Conservation (phyloP, 2,329 filamentous ascomycete species). For the Aureobasidium sp. region DNA sequence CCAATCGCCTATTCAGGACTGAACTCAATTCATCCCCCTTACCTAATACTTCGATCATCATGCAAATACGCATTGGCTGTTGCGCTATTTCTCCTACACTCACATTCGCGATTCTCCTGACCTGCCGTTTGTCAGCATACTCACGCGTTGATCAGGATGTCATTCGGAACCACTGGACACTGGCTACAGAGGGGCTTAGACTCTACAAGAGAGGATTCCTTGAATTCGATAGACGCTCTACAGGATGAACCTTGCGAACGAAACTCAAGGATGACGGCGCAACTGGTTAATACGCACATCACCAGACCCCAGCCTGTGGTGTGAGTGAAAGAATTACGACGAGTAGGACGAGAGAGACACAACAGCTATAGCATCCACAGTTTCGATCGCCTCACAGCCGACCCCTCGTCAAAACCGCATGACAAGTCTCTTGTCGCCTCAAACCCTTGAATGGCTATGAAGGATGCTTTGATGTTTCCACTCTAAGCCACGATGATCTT, state of each 20-base stretch:
- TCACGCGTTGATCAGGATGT: not conserved
- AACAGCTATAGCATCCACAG: not conserved
- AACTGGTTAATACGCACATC: too few relatives aligned
- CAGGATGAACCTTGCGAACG: not conserved
- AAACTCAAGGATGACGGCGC: not conserved
- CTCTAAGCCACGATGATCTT: not conserved
- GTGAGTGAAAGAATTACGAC: not conserved
- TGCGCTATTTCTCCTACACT: not conserved
- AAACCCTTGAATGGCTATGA: not conserved
- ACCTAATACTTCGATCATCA: too few relatives aligned
- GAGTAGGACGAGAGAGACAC: not conserved
- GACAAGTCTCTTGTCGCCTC: not conserved
- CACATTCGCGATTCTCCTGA: not conserved
- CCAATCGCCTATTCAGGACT: too few relatives aligned
- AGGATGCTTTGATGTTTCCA: not conserved
- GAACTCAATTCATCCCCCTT: too few relatives aligned
- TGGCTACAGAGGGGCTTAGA: too few relatives aligned
- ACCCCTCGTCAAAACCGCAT: not conserved
- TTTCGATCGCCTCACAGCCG: not conserved
- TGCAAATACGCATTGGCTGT: too few relatives aligned
- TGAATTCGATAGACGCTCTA: not conserved
- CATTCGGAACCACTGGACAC: too few relatives aligned
- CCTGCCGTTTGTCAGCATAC: not conserved
- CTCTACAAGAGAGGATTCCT: too few relatives aligned
- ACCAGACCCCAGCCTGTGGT: not conserved